Percentiles rank a stretch among this genome's conserved stretches.
These are phyloP conservation scores for Didymella arachidicola DNA, from an alignment of 2,329 filamentous ascomycete genomes.

Conservation along the genomic window DNA sequence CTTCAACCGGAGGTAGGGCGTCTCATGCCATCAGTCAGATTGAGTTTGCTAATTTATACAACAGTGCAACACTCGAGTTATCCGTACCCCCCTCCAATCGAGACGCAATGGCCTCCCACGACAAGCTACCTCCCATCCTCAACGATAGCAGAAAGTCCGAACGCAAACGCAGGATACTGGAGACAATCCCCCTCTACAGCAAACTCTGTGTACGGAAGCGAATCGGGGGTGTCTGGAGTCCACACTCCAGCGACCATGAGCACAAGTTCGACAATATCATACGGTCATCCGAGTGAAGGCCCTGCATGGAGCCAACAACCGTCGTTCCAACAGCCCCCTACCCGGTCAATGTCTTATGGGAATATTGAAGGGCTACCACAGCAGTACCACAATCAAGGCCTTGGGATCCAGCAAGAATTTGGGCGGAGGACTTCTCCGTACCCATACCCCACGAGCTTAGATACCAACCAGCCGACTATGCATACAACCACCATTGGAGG, in stretches of 20 bases:
- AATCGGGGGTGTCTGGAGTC: constrained; percentile 46
- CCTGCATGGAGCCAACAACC: constrained; percentile 41
- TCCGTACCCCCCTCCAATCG: constrained; percentile 46
- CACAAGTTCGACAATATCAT: constrained; percentile 48
- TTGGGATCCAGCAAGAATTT: constrained; percentile 46
- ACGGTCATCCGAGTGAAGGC: constrained; percentile 39
- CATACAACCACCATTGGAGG: constrained; percentile 39
- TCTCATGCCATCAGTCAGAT: neutral
- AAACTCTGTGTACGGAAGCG: constrained; percentile 47
- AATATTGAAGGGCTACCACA: constrained; percentile 49
- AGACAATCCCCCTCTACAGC: constrained; percentile 46
- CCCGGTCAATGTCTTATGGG: constrained; percentile 52
- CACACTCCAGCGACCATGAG: constrained; percentile 49
- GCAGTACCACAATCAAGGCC: constrained; percentile 41
- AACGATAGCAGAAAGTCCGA: constrained; percentile 44
- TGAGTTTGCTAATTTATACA: constrained; percentile 30
- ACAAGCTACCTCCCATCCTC: constrained; percentile 46
- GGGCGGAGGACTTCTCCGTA: constrained; percentile 46
- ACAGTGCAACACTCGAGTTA: constrained; percentile 45
- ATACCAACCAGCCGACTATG: constrained; percentile 39
- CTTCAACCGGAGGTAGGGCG: constrained; percentile 40
- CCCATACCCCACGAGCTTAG: constrained; percentile 44
- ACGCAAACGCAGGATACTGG: constrained; percentile 46
- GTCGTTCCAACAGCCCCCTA: constrained; percentile 43
- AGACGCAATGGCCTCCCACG: constrained; percentile 48